Conservation (phyloP, 2,329 filamentous ascomycete species). For the Aureobasidium sp. region DNA sequence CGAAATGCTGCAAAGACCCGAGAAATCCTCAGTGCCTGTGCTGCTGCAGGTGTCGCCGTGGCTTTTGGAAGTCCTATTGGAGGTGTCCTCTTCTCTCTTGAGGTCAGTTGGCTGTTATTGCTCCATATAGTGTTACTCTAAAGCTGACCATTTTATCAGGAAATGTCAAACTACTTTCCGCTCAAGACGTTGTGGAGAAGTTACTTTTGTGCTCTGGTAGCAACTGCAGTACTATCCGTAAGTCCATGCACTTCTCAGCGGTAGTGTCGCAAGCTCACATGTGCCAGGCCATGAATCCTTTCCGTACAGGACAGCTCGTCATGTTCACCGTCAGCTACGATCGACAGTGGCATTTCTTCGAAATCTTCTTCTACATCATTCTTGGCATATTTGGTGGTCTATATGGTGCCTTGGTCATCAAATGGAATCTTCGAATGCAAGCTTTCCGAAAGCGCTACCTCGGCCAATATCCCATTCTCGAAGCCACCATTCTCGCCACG, state of each 20-base stretch:
- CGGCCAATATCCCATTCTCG: constrained; percentile 72
- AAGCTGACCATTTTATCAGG: constrained; percentile 34
- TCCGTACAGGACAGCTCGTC: constrained; percentile 92
- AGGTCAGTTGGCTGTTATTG: constrained; percentile 35
- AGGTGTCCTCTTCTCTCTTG: constrained; percentile 89
- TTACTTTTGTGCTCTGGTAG: constrained; percentile 95
- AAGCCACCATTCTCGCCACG: constrained; percentile 75
- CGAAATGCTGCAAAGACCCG: constrained; percentile 88
- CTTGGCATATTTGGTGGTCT: constrained; percentile 89
- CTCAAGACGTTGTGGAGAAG: constrained; percentile 97
- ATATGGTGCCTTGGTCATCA: constrained; percentile 95
- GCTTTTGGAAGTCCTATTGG: constrained; percentile 97
- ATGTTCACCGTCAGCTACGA: constrained; percentile 99
- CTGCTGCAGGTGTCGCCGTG: constrained; percentile 89
- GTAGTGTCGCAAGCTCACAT: neutral
- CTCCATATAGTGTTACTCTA: too few species aligned
- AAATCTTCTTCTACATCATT: constrained; percentile 84
- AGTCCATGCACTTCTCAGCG: constrained; percentile 21
- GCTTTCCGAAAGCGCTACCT: constrained; percentile 93
- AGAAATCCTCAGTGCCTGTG: constrained; percentile 90
- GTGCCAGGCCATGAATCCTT: constrained; percentile 80
- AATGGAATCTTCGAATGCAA: constrained; percentile 89
- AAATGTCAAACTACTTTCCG: constrained; percentile 95
- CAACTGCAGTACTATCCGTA: constrained; percentile 78
- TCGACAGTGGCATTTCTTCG: constrained; percentile 96